These are phyloP conservation scores for Wickerhamomyces tratensis DNA, from an alignment of 805 yeast species.

Conservation along the genomic window DNA sequence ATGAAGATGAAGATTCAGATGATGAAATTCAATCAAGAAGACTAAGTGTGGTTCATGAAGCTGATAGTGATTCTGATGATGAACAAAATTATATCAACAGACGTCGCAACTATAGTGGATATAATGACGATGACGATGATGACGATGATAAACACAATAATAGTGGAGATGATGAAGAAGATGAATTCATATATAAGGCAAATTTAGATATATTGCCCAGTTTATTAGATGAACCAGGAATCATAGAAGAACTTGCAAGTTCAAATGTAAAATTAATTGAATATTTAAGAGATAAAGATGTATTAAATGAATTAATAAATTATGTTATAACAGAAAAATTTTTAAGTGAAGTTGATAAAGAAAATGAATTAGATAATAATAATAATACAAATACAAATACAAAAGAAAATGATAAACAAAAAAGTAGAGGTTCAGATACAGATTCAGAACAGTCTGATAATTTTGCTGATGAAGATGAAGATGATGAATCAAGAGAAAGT, in stretches of 20 bases:
- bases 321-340: conserved; percentile 42
- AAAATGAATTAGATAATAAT: conserved; percentile 10
- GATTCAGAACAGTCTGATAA: conserved; percentile 16
- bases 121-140: conserved; percentile 6
- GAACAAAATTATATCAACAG: conserved; percentile 17
- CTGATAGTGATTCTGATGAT: conserved; percentile 3
- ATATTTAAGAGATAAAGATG: conserved; percentile 69
- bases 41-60: conserved; percentile 6
- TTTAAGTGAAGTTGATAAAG: conserved; percentile 14
- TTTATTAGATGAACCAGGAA: conserved; percentile 64
- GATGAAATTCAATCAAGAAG: conserved; percentile 8
- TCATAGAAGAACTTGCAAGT: conserved; percentile 62
- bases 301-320: conserved; percentile 57
- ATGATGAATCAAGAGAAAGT: conserved; percentile 20
- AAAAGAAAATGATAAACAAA: conserved; percentile 11
- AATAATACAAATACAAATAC: conserved; percentile 12
- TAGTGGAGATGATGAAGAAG: conserved; percentile 21
- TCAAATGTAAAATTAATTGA: conserved; percentile 72
- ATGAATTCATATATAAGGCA: conserved; percentile 28
- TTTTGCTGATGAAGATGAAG: conserved; percentile 11
- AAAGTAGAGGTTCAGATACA: conserved; percentile 21
- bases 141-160: conserved; percentile 17
- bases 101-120: conserved; percentile 18
- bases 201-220: conserved; percentile 38
- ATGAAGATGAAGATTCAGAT: conserved; percentile 21